These are phyloP conservation scores for Pseudognaphalium luteoalbum DNA, from an alignment of 129 eudicot species.

Conservation along the genomic window DNA sequence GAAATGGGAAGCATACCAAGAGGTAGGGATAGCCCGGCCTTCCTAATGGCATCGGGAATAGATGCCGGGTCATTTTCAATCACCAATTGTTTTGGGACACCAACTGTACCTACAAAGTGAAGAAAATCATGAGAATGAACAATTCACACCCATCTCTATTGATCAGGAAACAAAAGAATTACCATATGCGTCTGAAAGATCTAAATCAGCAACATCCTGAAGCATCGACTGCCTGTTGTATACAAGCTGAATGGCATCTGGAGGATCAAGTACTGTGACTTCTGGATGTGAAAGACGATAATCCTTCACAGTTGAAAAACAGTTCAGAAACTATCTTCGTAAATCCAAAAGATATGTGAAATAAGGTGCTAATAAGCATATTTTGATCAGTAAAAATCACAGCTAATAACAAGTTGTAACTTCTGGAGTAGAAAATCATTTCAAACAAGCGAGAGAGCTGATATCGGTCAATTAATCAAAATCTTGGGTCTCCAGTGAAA, in stretches of 20 bases:
- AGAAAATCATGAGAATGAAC: slow-evolving; percentile 9
- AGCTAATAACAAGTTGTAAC: too few relatives aligned
- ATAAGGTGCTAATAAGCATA: background rate
- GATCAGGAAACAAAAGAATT: background rate
- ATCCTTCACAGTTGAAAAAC: slow-evolving; percentile 49
- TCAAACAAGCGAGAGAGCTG: background rate
- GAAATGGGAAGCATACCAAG: slow-evolving; percentile 52
- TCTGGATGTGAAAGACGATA: slow-evolving; percentile 81
- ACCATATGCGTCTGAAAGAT: slow-evolving; percentile 80
- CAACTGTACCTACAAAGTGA: slow-evolving; percentile 68
- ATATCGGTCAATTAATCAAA: too few relatives aligned
- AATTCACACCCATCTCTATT: background rate
- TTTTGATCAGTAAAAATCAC: too few relatives aligned
- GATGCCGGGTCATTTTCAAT: slow-evolving; percentile 77
- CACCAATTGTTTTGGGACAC: slow-evolving; percentile 87
- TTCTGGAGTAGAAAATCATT: too few relatives aligned
- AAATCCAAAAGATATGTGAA: background rate
- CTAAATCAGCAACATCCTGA: slow-evolving; percentile 85
- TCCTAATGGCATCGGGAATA: slow-evolving; percentile 67
- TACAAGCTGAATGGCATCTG: slow-evolving; percentile 81
- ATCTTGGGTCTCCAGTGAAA: too few relatives aligned
- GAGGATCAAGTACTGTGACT: slow-evolving; percentile 95
- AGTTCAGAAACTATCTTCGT: background rate
- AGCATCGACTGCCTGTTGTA: slow-evolving; percentile 96
- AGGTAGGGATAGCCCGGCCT: slow-evolving; percentile 77